Percentiles rank a stretch among this genome's conserved stretches.
Conservation (phyloP, 1,139 yeast genomes). For the Sugiyamaella pinicola region DNA sequence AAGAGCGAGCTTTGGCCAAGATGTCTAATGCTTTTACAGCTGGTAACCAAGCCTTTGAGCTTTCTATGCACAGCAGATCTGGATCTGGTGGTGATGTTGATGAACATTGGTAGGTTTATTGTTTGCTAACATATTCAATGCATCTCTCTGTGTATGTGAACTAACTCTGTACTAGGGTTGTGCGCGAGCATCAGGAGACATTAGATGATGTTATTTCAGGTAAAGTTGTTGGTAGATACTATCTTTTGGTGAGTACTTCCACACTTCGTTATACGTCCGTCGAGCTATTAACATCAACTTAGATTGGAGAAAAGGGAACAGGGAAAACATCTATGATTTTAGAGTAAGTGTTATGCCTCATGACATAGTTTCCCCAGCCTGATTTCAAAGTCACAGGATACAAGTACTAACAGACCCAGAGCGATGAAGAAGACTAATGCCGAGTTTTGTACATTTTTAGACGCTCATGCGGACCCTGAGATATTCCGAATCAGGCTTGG, state of each 20-base stretch:
- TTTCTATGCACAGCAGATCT: slow-evolving; percentile 54
- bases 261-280: neutral
- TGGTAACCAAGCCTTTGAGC: slow-evolving; percentile 67
- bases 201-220: slow-evolving; percentile 71
- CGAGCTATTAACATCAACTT: neutral
- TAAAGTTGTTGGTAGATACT: slow-evolving; percentile 64
- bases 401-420: too few species aligned
- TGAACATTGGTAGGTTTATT: slow-evolving; percentile 36
- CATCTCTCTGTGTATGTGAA: too few species aligned
- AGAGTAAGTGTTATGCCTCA: too few species aligned
- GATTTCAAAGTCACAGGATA: too few species aligned
- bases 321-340: slow-evolving; percentile 76
- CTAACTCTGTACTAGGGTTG: slow-evolving; percentile 46
- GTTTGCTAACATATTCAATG: neutral
- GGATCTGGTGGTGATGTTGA: slow-evolving; percentile 28
- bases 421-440: slow-evolving; percentile 69
- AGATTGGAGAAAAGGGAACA: slow-evolving; percentile 82
- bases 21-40: slow-evolving; percentile 67
- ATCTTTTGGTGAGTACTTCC: slow-evolving; percentile 45
- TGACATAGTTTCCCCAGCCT: too few species aligned
- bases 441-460: slow-evolving; percentile 67
- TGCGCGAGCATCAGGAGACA: slow-evolving; percentile 66
- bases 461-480: slow-evolving; percentile 87
- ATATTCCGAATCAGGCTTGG: slow-evolving; percentile 77
- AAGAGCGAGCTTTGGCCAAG: slow-evolving; percentile 60